A percentile compares a stretch with the other conserved stretches of the same genome.
Evolutionary conservation across 2,329 filamentous ascomycete genomes (phyloP).

Genomic region (Atkinsonella texensis): DNA sequence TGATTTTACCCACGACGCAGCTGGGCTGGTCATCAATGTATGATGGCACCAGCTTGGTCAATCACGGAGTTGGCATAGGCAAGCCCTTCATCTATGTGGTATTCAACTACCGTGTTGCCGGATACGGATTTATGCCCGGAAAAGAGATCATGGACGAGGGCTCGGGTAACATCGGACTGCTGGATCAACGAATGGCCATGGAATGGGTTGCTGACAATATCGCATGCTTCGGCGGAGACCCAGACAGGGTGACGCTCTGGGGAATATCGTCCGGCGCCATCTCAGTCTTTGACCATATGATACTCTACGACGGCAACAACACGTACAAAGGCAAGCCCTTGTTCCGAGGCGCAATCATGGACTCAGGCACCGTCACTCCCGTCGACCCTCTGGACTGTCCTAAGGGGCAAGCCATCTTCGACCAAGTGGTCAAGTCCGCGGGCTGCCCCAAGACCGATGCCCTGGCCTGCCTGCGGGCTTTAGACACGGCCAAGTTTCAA

Average conservation of each 20-base stretch:
- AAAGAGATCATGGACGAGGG: conserved; percentile 29
- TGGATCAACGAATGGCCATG: conserved; percentile 43
- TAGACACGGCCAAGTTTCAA: conserved; percentile 42
- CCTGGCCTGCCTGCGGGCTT: conserved; percentile 22
- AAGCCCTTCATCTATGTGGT: background rate
- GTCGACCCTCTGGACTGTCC: background rate
- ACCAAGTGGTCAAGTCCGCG: background rate
- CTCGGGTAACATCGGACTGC: conserved; percentile 50
- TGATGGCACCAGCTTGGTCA: background rate
- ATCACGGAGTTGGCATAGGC: conserved; percentile 29
- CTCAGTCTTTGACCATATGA: conserved; percentile 31
- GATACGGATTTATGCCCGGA: background rate
- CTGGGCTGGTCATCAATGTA: background rate
- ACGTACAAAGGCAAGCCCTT: background rate
- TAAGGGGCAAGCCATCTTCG: background rate
- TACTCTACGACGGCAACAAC: conserved; percentile 58
- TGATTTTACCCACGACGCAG: background rate
- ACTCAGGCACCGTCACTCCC: conserved; percentile 34
- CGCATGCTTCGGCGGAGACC: conserved; percentile 49
- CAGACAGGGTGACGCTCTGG: conserved; percentile 47
- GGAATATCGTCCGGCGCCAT: conserved; percentile 43
- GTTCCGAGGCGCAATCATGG: conserved; percentile 1
- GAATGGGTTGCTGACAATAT: conserved; percentile 51
- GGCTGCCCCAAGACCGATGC: conserved; percentile 26
- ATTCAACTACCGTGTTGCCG: background rate